Percentiles rank a stretch among this genome's conserved stretches.
Evolutionary conservation across 805 yeast species (phyloP).

Genomic region (Lipomyces mesembrius): DNA sequence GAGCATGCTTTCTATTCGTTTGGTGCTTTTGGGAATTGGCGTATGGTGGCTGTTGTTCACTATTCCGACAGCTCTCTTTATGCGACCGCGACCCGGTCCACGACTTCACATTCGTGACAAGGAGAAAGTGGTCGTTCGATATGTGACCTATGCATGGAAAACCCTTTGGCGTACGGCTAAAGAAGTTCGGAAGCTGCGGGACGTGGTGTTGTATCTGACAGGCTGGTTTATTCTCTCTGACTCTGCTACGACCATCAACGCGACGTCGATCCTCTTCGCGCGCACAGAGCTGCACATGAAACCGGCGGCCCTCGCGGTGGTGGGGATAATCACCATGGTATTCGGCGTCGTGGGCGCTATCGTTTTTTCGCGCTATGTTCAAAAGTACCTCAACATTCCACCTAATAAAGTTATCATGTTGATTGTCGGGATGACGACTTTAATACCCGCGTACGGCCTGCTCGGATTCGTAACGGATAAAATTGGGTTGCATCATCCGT

Average conservation of each 20-base stretch:
- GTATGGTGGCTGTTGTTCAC: conserved; percentile 79
- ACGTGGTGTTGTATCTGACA: conserved; percentile 64
- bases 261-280: conserved; percentile 78
- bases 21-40: conserved; percentile 68
- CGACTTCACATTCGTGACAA: conserved; percentile 40
- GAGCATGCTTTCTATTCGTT: conserved; percentile 53
- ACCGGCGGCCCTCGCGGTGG: conserved; percentile 64
- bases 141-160: conserved; percentile 64
- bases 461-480: conserved; percentile 61
- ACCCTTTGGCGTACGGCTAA: conserved; percentile 60
- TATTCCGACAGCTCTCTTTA: conserved; percentile 57
- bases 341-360: conserved; percentile 73
- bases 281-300: conserved; percentile 71
- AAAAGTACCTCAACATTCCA: conserved; percentile 30
- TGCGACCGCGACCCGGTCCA: conserved; percentile 54
- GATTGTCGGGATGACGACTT: conserved; percentile 62
- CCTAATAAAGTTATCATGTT: conserved; percentile 57
- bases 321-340: conserved; percentile 68
- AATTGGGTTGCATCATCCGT: conserved; percentile 64
- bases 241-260: conserved; percentile 75
- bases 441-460: conserved; percentile 74
- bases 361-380: conserved; percentile 43
- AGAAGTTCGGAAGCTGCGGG: conserved; percentile 63
- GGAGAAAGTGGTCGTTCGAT: conserved; percentile 41
- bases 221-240: conserved; percentile 83